A percentile compares a stretch with the other conserved stretches of the same genome.
These are phyloP conservation scores for Pythium utonaiense DNA, from an alignment of 352 stramenopile genomes.

Conservation along the genomic window DNA sequence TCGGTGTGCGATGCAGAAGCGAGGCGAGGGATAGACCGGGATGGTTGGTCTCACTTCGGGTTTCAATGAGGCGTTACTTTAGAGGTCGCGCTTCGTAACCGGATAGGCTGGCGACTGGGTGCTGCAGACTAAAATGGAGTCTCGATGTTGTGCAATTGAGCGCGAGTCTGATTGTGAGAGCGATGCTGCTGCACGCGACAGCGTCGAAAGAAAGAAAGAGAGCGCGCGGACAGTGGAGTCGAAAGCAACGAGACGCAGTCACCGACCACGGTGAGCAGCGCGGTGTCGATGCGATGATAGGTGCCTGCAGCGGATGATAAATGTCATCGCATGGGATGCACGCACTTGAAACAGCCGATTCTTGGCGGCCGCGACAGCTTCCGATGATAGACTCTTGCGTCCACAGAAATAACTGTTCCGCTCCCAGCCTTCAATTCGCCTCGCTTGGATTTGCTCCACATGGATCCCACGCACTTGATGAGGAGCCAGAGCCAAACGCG, in stretches of 20 bases:
- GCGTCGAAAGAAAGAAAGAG: slow-evolving; percentile 5
- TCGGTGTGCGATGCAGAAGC: slow-evolving; percentile 15
- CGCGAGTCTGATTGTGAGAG: slow-evolving; percentile 1
- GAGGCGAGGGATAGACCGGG: background rate
- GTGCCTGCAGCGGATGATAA: background rate
- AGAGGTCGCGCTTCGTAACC: background rate
- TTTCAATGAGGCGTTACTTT: slow-evolving; percentile 7
- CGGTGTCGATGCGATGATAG: background rate
- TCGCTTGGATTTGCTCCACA: slow-evolving; percentile 6
- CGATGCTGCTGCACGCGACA: background rate
- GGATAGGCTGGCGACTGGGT: background rate
- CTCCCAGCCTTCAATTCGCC: background rate
- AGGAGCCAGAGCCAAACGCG: slow-evolving; percentile 13
- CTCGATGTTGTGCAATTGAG: background rate
- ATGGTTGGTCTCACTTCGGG: slow-evolving; percentile 6
- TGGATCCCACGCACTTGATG: background rate
- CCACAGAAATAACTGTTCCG: background rate
- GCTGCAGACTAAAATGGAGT: background rate
- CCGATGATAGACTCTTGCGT: slow-evolving; percentile 10
- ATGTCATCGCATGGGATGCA: background rate
- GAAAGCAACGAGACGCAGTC: background rate
- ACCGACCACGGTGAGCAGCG: background rate
- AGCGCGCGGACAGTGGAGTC: background rate
- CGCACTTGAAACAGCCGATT: slow-evolving; percentile 15
- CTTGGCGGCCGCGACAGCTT: background rate